phyloP scores from a whole-genome alignment of 176 grass and related monocot genomes.

The Aegilops sharonensis region DNA sequence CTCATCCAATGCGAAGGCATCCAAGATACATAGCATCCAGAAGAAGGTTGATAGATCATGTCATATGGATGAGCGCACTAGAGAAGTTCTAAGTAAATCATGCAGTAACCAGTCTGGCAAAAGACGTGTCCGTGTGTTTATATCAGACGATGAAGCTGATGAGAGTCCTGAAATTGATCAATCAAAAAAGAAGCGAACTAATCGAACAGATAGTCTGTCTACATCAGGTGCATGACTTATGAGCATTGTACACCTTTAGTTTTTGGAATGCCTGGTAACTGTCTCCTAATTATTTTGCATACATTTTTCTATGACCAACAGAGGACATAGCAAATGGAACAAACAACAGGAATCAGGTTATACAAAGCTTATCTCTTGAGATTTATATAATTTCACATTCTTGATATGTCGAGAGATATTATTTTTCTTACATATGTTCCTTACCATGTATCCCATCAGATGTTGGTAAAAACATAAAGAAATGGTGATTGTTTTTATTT shows the following conservation, averaged over 20 bases:
- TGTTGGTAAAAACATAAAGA: constrained; percentile 11
- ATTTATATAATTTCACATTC: constrained; percentile 28
- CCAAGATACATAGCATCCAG: constrained; percentile 30
- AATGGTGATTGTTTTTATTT: background rate
- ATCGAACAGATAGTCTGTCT: constrained; percentile 37
- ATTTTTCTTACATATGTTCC: constrained; percentile 10
- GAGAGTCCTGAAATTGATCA: constrained; percentile 44
- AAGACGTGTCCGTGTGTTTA: constrained; percentile 74
- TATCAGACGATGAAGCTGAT: constrained; percentile 93
- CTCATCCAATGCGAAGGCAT: constrained; percentile 42
- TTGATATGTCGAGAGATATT: background rate
- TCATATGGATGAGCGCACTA: constrained; percentile 34
- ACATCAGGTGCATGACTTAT: constrained; percentile 43
- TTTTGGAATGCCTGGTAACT: constrained; percentile 17
- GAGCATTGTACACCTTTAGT: constrained; percentile 10
- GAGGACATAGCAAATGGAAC: constrained; percentile 37
- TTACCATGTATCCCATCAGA: constrained; percentile 36
- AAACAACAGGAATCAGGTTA: constrained; percentile 50
- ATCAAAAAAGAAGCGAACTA: constrained; percentile 39
- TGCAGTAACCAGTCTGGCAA: constrained; percentile 47
- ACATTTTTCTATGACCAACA: constrained; percentile 33
- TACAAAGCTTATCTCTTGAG: constrained; percentile 13
- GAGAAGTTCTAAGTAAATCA: constrained; percentile 40
- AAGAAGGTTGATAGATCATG: constrained; percentile 32
- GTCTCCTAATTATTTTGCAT: constrained; percentile 25